Conservation (phyloP, 352 stramenopile species). For the Globisporangium middletonii region DNA sequence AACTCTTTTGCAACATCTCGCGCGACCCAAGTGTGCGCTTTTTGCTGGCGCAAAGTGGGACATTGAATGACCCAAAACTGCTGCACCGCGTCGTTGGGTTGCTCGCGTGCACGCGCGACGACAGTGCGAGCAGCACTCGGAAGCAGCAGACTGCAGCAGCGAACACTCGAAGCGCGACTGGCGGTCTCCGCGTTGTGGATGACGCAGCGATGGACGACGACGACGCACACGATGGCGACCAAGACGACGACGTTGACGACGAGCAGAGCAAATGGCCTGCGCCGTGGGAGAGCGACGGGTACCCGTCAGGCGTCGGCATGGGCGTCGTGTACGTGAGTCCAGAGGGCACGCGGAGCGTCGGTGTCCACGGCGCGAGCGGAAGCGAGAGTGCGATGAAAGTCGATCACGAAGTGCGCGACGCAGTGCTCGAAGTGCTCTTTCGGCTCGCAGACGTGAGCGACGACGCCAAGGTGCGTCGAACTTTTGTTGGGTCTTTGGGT, state of each 20-base stretch:
- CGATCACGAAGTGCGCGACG: slow-evolving; percentile 75
- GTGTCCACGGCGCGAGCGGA: slow-evolving; percentile 10
- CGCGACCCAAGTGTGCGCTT: slow-evolving; percentile 45
- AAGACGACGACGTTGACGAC: slow-evolving; percentile 35
- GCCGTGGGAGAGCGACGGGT: slow-evolving; percentile 69
- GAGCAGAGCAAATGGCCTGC: slow-evolving; percentile 55
- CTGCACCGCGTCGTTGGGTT: slow-evolving; percentile 47
- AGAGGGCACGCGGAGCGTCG: slow-evolving; percentile 49
- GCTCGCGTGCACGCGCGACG: slow-evolving; percentile 41
- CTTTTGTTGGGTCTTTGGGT: not conserved
- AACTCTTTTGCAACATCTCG: slow-evolving; percentile 54
- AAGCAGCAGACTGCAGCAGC: not conserved
- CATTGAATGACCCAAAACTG: slow-evolving; percentile 37
- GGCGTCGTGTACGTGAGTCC: slow-evolving; percentile 73
- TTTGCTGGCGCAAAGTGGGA: slow-evolving; percentile 31
- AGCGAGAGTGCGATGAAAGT: slow-evolving; percentile 45
- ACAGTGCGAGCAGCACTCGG: slow-evolving; percentile 34
- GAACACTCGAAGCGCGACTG: slow-evolving; percentile 5
- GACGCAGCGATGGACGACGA: slow-evolving; percentile 42
- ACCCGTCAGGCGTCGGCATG: slow-evolving; percentile 64
- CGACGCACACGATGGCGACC: slow-evolving; percentile 34
- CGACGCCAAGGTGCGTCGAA: slow-evolving; percentile 30
- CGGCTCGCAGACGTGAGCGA: slow-evolving; percentile 62
- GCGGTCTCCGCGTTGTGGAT: slow-evolving; percentile 26
- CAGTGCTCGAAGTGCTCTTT: slow-evolving; percentile 67